These are phyloP conservation scores for Dictyostelium brefeldianum DNA, from an alignment of 78 protist genomes.

Conservation along the genomic window DNA sequence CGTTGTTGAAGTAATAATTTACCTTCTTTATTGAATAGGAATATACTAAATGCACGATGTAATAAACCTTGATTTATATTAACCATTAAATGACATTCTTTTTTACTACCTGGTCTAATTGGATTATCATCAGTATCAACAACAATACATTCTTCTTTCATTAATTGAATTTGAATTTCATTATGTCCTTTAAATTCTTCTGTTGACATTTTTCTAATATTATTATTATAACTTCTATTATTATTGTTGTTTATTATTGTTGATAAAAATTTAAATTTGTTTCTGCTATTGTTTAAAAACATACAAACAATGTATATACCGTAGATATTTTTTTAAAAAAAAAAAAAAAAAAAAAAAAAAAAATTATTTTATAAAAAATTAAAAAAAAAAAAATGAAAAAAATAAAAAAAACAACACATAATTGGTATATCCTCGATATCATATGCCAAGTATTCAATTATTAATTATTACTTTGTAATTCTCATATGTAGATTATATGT, in stretches of 20 bases:
- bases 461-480: no score
- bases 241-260: background rate
- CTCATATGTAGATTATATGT: no score
- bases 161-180: constrained; percentile 73
- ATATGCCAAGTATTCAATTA: no score
- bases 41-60: constrained; percentile 94
- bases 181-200: constrained; percentile 66
- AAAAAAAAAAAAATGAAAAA: background rate
- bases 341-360: background rate
- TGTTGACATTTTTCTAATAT: background rate
- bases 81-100: constrained; percentile 87
- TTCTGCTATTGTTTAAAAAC: background rate
- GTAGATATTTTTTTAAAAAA: background rate
- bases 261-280: no score
- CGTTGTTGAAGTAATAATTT: constrained; percentile 92
- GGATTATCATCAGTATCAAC: constrained; percentile 89
- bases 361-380: background rate
- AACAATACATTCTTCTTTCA: constrained; percentile 89
- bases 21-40: constrained; percentile 86
- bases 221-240: background rate
- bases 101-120: constrained; percentile 87
- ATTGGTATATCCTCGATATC: no score
- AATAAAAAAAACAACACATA: background rate
- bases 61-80: constrained; percentile 82
- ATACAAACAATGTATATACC: background rate